Base-by-base conservation (phyloP, 768 basidiomycete genomes). In the Chlorophyllum brunneum region DNA sequence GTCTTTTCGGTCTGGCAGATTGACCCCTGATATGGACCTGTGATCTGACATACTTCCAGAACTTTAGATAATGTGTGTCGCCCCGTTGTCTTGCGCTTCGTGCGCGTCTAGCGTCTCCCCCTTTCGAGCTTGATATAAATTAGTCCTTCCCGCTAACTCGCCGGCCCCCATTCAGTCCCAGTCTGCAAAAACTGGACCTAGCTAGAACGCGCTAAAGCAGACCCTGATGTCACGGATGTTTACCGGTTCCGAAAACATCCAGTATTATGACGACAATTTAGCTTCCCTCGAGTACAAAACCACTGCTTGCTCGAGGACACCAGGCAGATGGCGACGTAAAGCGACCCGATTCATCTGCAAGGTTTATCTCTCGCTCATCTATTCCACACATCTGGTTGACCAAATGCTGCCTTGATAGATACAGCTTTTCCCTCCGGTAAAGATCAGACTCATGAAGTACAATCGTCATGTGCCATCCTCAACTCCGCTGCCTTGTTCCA, bases 41-140 rank as follows among this genome's bases (percentile, higher is more conserved):
- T 63, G 71, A 73, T 72, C 70, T 74, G 71, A 69, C 69, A 70
- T 66, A 66, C 66, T 74, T 74, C 73, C 70, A 74, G 71, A 75
- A 74, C 68, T 65, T 65, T 71, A 69, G 67, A 66, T 70, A 65
- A 63, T 63, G 56, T 58, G 61, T 64, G 60, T 59, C 61, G 60
- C 57, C 61, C 67, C 61, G 54, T 67, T 67, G 64, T 61, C 60
- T 61, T 65, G 63, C 59, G 55, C 54, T 36, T 56, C 55, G 20
- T 55, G 33, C 58, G 27, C 23, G 29, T 41, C 30, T 46, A 23
- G 41, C 47, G 45, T 33, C 33, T 45, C 36, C 46, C 31, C 62
- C 64, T 70, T 58, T 49, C 61, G 48, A 61, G 64, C 70, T 65
- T 64, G 47, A 67, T 76, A 77, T 78, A 78, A 77, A 76, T 74